Base-by-base conservation (phyloP, 75 land plant species). In the Selaginella moellendorffii region DNA sequence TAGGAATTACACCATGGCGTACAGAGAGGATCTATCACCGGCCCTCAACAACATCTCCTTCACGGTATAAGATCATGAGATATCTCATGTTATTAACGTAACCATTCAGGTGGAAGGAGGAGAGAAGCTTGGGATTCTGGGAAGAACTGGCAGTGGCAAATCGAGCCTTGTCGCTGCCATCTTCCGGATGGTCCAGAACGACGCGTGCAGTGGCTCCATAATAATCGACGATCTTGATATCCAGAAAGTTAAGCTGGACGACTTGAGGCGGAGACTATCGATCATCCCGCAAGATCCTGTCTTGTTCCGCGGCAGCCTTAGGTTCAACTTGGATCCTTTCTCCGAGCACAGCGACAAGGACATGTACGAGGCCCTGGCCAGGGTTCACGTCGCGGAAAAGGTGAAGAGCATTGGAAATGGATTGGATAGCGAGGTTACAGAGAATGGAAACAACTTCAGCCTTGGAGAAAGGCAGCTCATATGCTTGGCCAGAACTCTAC, bases 221-320 rank as follows among this genome's bases (percentile, higher is more conserved):
- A 10, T 70, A 1, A 70, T 75, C 24, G 77, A 75, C 62, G 69
- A 68, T 1, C 24, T 75, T 27, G 62, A 75, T 52, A 70, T 75
- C 1, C 24, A 42, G 5, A 14, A 5, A 31, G 73, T 75, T 24
- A 69, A 72, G n/a, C 60, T 75, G 14, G 73, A 75, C 52, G 77
- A 75, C 29, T 54, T 75, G 54, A 72, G 77, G 22, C 68, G 52
- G 10, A 70, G 77, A 1, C 68, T 75, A 52, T 70, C 73, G 24
- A 75, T 75, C 0, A 70, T 75, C 28, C 74, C 77, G 8, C 77
- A 75, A 73, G 77, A 75, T 66, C 77, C 77, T 31, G 68, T 70
- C 17, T 52, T 75, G 29, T 75, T 75, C 56, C 54, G 53, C 18
- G 77, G 77, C 22, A 65, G 64, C 14, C 28, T 75, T 0, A 65